A percentile compares a stretch with the other conserved stretches of the same genome.
phyloP scores from a whole-genome alignment of 345 rosid genomes.

The Excoecaria agallocha region DNA sequence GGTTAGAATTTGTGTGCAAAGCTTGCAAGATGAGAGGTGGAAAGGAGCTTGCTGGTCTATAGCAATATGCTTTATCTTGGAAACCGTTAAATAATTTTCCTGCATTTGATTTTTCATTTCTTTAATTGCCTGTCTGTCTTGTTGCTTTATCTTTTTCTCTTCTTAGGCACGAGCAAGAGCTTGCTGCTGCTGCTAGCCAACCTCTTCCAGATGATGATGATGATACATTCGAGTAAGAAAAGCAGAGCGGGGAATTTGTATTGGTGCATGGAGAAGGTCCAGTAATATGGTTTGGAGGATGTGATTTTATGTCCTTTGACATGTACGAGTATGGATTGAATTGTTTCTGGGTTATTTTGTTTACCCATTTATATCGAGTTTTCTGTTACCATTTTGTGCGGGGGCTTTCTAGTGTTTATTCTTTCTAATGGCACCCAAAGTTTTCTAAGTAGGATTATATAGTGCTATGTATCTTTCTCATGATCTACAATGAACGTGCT shows the following conservation, averaged over 20 bases:
- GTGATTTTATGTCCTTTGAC: conserved; percentile 15
- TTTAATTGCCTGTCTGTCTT: no score
- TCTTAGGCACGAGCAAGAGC: conserved; percentile 75
- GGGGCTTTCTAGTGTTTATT: conserved; percentile 8
- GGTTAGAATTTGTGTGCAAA: no score
- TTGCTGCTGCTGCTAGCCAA: conserved; percentile 63
- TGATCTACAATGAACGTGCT: background rate
- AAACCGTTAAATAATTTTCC: no score
- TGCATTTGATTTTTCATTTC: background rate
- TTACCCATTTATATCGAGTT: conserved; percentile 7
- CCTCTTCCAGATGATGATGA: conserved; percentile 79
- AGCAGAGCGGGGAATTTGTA: background rate
- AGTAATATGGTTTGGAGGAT: conserved; percentile 12
- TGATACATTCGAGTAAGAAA: conserved; percentile 58
- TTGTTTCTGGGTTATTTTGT: conserved; percentile 12
- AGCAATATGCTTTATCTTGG: no score
- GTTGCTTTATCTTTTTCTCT: no score
- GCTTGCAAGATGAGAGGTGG: no score
- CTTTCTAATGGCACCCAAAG: background rate
- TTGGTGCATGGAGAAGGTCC: background rate
- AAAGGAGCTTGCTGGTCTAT: no score
- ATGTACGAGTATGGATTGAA: conserved; percentile 5
- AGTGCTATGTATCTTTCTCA: background rate
- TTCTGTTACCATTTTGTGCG: conserved; percentile 10
- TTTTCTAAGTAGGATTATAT: conserved; percentile 9